Base-by-base conservation (phyloP, 805 yeast genomes). In the Huiozyma sinensis region DNA sequence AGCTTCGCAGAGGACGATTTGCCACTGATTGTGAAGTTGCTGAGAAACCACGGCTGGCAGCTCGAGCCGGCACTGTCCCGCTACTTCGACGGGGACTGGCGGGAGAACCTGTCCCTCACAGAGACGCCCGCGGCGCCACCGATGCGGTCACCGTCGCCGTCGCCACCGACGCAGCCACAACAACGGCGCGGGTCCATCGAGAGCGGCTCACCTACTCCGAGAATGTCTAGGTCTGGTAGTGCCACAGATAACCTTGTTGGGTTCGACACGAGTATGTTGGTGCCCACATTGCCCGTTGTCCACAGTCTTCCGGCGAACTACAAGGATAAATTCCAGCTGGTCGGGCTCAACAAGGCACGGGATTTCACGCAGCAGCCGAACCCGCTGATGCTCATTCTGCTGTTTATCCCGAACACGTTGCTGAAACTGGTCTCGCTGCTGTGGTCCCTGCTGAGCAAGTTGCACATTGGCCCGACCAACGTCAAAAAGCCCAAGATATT, bases 61-160 rank as follows among this genome's bases (percentile, higher is more conserved):
- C 55, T 82, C 41, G 84, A 81, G 52, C 66, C 71, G 37, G 77
- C 87, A 1, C 60, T 80, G 31, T 72, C 81, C 4, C 69, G 76
- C 41, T 82, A 70, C 56, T 79, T 79, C 55, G 89, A 82, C 51
- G 73, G 72, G 13, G 67, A 70, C 41, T 67, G 76, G 61, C 69
- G 60, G 12, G 51, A 52, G 34, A 47, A 37, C 28, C 43, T 44
- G 24, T 28, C 17, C 30, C 43, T 24, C 17, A 42, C 41, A 9
- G 33, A 27, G 11, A 28, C 44, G 12, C 47, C 54, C n/a, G 30
- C 28, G 33, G 39, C 48, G 8, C 9, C 30, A 12, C 17, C 34
- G 5, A 13, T 33, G 13, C 10, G n/a, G 10, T 31, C 33, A 35
- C 39, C 44, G 8, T 8, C 30, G 11, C 17, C 34, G 5, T 9